Percentiles rank a stretch among this genome's conserved stretches.
Conservation (phyloP, 495 filamentous ascomycete species). For the Lasiosphaeriaceae sp. region DNA sequence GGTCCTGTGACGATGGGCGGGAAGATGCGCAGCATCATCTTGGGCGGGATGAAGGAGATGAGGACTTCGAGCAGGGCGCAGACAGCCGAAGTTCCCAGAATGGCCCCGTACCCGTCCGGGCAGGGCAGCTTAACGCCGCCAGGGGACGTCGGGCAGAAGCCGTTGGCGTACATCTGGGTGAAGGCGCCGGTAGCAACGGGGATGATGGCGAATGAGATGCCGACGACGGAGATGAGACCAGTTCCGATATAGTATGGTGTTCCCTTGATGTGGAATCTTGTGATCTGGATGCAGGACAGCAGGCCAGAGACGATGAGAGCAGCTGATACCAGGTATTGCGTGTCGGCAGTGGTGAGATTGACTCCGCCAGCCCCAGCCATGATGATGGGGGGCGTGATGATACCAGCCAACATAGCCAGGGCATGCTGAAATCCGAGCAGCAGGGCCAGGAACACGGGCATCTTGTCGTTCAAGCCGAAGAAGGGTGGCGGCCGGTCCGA, state of each 20-base stretch:
- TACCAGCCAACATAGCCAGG: constrained; percentile 51
- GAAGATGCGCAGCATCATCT: constrained; percentile 70
- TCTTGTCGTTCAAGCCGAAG: constrained; percentile 79
- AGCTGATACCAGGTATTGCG: constrained; percentile 85
- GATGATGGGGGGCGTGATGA: constrained; percentile 78
- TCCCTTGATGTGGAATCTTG: constrained; percentile 71
- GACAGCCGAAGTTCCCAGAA: constrained; percentile 67
- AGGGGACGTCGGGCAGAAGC: constrained; percentile 65
- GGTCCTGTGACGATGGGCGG: constrained; percentile 86
- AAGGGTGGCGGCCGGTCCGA: constrained; percentile 64
- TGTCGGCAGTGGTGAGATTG: constrained; percentile 55
- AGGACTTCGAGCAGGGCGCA: constrained; percentile 72
- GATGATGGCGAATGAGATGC: constrained; percentile 83
- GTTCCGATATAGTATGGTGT: constrained; percentile 85
- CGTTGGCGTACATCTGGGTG: constrained; percentile 80
- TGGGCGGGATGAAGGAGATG: constrained; percentile 71
- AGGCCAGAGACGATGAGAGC: constrained; percentile 83
- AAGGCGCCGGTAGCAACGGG: constrained; percentile 77
- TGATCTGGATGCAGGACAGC: constrained; percentile 77
- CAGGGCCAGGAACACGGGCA: constrained; percentile 75
- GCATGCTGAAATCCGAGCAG: constrained; percentile 48
- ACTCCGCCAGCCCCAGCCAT: constrained; percentile 61
- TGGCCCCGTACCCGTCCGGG: constrained; percentile 79
- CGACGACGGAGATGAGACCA: constrained; percentile 85
- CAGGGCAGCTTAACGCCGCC: constrained; percentile 66